Percentiles rank a stretch among this genome's conserved stretches.
Conservation (phyloP, 2,329 filamentous ascomycete genomes). For the Xylariaceae sp. region DNA sequence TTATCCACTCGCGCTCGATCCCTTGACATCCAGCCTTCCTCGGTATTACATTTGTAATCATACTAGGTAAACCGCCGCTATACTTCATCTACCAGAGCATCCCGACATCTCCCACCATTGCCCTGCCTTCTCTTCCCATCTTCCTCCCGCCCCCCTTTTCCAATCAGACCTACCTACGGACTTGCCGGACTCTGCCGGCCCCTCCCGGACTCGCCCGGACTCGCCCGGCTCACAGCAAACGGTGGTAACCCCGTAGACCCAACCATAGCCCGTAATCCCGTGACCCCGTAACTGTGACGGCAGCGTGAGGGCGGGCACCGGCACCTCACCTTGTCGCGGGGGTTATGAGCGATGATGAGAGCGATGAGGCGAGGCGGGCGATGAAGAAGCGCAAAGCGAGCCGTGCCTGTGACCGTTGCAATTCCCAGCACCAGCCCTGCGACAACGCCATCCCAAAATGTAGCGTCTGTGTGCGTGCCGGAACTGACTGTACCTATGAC, state of each 20-base stretch:
- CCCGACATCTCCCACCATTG: not conserved
- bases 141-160: too few relatives aligned
- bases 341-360: slow-evolving; percentile 37
- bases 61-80: not conserved
- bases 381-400: slow-evolving; percentile 37
- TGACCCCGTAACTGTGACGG: not conserved
- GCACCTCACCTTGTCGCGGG: slow-evolving; percentile 23
- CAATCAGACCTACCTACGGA: not conserved
- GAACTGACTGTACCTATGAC: slow-evolving; percentile 35
- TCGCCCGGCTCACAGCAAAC: not conserved
- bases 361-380: slow-evolving; percentile 31
- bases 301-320: slow-evolving; percentile 22
- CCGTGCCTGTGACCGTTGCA: slow-evolving; percentile 43
- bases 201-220: not conserved
- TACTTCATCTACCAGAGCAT: not conserved
- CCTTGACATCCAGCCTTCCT: not conserved
- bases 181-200: not conserved
- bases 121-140: not conserved
- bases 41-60: not conserved
- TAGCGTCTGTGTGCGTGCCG: slow-evolving; percentile 41
- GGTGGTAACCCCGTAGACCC: not conserved
- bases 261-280: not conserved
- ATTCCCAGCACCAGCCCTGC: slow-evolving; percentile 46
- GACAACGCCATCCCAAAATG: slow-evolving; percentile 46
- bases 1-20: not conserved